Conservation (phyloP, 2,329 filamentous ascomycete species). For the Gaeumannomyces sp. region DNA sequence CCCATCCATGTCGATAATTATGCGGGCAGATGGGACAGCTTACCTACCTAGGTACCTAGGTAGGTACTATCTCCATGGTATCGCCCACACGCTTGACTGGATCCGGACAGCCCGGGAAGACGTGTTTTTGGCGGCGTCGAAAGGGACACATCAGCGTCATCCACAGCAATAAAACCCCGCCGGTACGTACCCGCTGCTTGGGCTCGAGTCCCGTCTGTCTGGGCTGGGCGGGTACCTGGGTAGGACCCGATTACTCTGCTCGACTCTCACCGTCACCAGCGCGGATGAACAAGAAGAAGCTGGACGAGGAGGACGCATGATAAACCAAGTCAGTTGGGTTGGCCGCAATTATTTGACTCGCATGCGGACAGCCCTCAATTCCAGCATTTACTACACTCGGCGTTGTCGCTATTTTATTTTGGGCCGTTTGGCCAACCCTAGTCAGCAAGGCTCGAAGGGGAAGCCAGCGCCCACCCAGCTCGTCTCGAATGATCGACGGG, state of each 20-base stretch:
- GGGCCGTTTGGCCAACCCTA: neutral
- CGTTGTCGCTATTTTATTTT: no score
- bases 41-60: no score
- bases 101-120: no score
- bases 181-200: neutral
- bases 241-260: neutral
- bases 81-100: no score
- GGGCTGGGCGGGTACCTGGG: no score
- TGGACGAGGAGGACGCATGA: no score
- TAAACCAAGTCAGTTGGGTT: no score
- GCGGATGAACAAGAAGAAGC: no score
- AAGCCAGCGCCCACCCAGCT: neutral
- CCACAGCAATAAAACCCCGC: neutral
- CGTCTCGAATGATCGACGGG: neutral
- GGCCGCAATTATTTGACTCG: neutral
- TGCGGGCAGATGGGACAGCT: neutral
- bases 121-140: neutral
- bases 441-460: neutral
- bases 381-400: neutral
- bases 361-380: neutral
- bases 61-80: no score
- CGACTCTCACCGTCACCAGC: no score
- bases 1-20: neutral
- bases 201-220: neutral
- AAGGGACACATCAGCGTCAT: constrained; percentile 6